Evolutionary conservation across 768 basidiomycete genomes (phyloP).

Genomic region (Lentinula edodes): DNA sequence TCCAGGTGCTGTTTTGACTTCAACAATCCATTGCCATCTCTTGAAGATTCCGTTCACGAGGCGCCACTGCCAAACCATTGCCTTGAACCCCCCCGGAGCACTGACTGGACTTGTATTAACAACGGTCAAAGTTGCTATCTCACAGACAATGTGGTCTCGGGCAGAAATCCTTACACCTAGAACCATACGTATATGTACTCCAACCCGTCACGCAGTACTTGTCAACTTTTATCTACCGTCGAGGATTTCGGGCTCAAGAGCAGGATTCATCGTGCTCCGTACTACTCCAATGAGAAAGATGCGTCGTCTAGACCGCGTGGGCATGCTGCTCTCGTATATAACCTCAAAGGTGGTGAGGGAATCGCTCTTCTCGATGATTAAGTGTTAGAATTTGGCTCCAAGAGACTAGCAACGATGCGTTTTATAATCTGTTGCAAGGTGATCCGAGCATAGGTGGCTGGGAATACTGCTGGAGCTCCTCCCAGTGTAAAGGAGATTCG

Average conservation of each 20-base stretch:
- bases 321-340: constrained; percentile 76
- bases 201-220: constrained; percentile 42
- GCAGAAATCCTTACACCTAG: neutral
- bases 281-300: constrained; percentile 71
- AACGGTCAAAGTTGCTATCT: neutral
- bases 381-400: constrained; percentile 12
- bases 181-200: constrained; percentile 36
- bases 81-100: neutral
- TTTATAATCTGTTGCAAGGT: neutral
- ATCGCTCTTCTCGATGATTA: constrained; percentile 60
- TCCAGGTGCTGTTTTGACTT: no score
- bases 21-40: neutral
- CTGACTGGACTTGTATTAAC: neutral
- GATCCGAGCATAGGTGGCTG: constrained; percentile 41
- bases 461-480: constrained; percentile 74
- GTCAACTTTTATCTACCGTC: constrained; percentile 39
- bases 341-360: constrained; percentile 59
- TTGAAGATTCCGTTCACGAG: neutral
- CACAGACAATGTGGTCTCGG: neutral
- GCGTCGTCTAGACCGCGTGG: constrained; percentile 63
- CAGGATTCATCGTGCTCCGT: constrained; percentile 71
- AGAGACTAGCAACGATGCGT: neutral
- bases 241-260: constrained; percentile 43
- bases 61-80: neutral
- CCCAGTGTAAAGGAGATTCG: constrained; percentile 54